Evolutionary conservation across 306 rosid species (phyloP), one percentile per base, ranked within the genome.

Genomic region (Adenanthera pavonina): DNA sequence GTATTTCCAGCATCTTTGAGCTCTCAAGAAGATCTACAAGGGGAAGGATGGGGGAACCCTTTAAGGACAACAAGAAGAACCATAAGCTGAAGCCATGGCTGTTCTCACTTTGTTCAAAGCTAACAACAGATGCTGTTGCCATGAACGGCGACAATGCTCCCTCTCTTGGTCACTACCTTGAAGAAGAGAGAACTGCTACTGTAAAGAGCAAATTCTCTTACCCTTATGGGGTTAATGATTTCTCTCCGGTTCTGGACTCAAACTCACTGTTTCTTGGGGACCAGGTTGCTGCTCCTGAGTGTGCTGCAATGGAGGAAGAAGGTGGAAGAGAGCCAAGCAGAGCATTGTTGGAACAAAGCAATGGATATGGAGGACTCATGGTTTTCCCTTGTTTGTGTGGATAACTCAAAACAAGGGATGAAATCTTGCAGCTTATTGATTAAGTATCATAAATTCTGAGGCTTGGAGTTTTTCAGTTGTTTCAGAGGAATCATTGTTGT

Each of bases 161-260:
- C 19, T 94, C 95, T 5, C 97, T 94, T 16, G 92, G 90, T 72
- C 90, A 88, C 79, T 87, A 85, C 81, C 98, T 94, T n/a, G 82
- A 89, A 52, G 89, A 84, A 60, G 98, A 92, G 57, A 82, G 83
- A 80, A 80, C 81, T 13, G 36, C 73, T 17, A 19, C 51, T 12
- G 70, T 84, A 53, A 87, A 83, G 80, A 88, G 43, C 74, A 80
- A 81, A 34, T 76, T 60, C 59, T 76, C 83, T 3, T 34, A 66
- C 65, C 47, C 79, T 75, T 53, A 82, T 30, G 88, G 88, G 20
- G 84, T 82, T 20, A 82, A 79, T 19, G 83, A 79, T 79, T 89
- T 85, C 70, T 74, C 82, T 12, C 78, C 81, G 9, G 44, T 70
- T 82, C 80, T 53, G 1, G 83, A 80, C 8, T 56, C 84, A 2